Conservation (phyloP, 306 rosid genomes). For the Prunus armeniaca region DNA sequence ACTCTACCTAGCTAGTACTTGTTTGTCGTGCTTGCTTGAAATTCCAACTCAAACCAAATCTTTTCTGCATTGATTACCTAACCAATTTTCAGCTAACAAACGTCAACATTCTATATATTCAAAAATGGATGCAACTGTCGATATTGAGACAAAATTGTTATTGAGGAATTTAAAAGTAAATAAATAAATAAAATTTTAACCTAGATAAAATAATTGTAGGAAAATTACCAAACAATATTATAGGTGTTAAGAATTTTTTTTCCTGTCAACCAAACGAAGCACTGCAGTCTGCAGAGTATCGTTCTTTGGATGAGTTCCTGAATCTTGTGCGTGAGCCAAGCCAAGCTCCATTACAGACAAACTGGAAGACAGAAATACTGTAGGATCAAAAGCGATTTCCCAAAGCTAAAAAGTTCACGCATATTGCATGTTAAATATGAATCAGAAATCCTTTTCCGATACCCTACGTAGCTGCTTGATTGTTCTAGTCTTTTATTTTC, state of each 20-base stretch:
- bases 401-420: not conserved
- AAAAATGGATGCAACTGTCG: too few relatives aligned
- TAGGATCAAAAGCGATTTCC: not conserved
- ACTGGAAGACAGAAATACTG: not conserved
- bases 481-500: not conserved
- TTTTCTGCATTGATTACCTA: not conserved
- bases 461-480: not conserved
- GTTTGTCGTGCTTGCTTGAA: not conserved
- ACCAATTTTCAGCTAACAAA: not conserved
- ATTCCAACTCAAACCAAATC: not conserved
- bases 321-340: not conserved
- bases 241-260: not conserved
- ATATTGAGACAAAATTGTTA: too few relatives aligned
- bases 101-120: not conserved
- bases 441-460: not conserved
- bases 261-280: not conserved
- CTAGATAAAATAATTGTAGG: too few relatives aligned
- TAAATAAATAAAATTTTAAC: too few relatives aligned
- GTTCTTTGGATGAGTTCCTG: not conserved
- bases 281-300: not conserved
- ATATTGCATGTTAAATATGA: not conserved
- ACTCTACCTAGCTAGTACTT: not conserved
- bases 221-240: too few relatives aligned
- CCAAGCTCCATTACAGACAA: not conserved
- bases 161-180: too few relatives aligned